Evolutionary conservation across 768 basidiomycete species (phyloP).

Genomic region (Suillus cothurnatus): DNA sequence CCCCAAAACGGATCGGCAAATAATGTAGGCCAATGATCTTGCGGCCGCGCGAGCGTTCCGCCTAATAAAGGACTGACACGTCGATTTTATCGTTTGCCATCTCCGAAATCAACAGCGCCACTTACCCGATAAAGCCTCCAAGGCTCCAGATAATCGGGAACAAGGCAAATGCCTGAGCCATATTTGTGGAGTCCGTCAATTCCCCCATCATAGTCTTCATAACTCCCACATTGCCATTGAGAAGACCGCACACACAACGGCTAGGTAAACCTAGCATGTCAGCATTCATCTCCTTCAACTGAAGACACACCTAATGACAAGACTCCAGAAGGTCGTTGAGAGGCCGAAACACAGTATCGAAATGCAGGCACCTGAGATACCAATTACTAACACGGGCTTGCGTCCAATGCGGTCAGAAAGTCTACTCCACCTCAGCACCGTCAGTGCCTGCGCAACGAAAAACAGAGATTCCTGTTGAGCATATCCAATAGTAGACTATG

Average conservation of each 20-base stretch:
- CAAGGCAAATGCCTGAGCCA: constrained; percentile 37
- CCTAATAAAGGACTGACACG: constrained; percentile 64
- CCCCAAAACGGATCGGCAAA: constrained; percentile 45
- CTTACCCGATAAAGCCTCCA: constrained; percentile 39
- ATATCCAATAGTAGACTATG: background rate
- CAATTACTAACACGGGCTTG: constrained; percentile 58
- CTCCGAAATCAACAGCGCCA: background rate
- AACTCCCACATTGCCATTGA: constrained; percentile 49
- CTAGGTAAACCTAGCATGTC: constrained; percentile 14
- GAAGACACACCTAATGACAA: constrained; percentile 54
- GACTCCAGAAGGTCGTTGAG: constrained; percentile 52
- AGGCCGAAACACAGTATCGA: constrained; percentile 66
- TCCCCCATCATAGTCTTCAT: constrained; percentile 75
- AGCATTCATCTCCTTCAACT: background rate
- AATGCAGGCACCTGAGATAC: constrained; percentile 49
- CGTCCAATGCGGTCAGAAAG: constrained; percentile 61
- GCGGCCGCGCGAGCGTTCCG: constrained; percentile 55
- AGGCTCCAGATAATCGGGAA: constrained; percentile 30
- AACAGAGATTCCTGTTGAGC: constrained; percentile 58
- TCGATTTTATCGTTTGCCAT: background rate
- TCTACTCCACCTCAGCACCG: constrained; percentile 65
- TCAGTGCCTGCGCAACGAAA: constrained; percentile 57
- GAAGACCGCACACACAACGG: constrained; percentile 36
- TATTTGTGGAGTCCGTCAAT: constrained; percentile 45
- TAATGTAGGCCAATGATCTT: constrained; percentile 52